Conservation (phyloP, 2,329 filamentous ascomycete genomes). For the Cercospora beticola region DNA sequence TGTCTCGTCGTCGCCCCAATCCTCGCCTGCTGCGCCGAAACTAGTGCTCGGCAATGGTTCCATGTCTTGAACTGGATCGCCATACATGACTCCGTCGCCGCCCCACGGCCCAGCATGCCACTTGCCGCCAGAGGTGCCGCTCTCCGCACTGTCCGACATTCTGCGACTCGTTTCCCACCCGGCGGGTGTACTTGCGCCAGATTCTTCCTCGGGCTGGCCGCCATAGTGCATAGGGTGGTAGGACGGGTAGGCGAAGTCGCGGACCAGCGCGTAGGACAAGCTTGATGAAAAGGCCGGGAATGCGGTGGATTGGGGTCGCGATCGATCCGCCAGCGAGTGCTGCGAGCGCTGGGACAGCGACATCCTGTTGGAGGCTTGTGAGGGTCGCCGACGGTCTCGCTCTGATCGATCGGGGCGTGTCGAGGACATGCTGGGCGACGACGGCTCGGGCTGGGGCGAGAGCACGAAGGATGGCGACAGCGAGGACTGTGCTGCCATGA, state of each 20-base stretch:
- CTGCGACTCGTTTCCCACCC: slow-evolving; percentile 71
- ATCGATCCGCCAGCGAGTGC: slow-evolving; percentile 41
- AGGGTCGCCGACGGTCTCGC: slow-evolving; percentile 1
- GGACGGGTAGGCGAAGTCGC: slow-evolving; percentile 89
- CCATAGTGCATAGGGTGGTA: slow-evolving; percentile 90
- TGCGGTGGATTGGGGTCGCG: slow-evolving; percentile 75
- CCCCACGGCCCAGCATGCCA: slow-evolving; percentile 55
- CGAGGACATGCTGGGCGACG: neutral
- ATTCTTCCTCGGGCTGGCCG: slow-evolving; percentile 75
- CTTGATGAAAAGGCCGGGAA: slow-evolving; percentile 84
- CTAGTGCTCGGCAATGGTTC: slow-evolving; percentile 38
- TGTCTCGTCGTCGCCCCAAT: slow-evolving; percentile 24
- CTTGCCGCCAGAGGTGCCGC: slow-evolving; percentile 36
- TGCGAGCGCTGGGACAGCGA: slow-evolving; percentile 59
- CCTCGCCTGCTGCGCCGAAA: slow-evolving; percentile 31
- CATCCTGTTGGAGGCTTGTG: slow-evolving; percentile 64
- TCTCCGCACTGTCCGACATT: slow-evolving; percentile 66
- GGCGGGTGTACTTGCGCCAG: slow-evolving; percentile 80
- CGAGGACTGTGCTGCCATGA: slow-evolving; percentile 15
- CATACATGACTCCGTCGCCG: slow-evolving; percentile 38
- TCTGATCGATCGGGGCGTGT: slow-evolving; percentile 12
- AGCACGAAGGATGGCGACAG: slow-evolving; percentile 11
- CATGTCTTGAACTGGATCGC: slow-evolving; percentile 28
- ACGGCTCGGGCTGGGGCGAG: slow-evolving; percentile 8
- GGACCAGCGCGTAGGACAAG: slow-evolving; percentile 82